Evolutionary conservation across 768 basidiomycete genomes (phyloP).

Genomic region (Tulasnella sp.): DNA sequence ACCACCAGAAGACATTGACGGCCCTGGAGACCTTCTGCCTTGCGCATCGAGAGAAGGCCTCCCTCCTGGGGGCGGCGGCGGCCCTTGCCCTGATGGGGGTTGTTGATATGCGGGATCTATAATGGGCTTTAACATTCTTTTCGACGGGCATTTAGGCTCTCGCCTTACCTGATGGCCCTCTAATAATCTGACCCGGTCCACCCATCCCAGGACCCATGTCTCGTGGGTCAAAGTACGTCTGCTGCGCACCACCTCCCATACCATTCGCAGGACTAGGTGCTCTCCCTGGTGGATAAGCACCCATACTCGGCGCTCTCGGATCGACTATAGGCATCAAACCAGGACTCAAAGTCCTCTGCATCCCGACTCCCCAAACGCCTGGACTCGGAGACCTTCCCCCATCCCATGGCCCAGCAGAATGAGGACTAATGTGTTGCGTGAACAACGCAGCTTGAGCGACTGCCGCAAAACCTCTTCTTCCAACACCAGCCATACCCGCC

Average conservation of each 20-base stretch:
- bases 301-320: background rate
- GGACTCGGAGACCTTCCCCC: constrained; percentile 25
- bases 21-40: too few species aligned
- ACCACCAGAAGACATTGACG: too few species aligned
- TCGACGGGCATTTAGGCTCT: too few species aligned
- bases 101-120: too few species aligned
- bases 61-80: too few species aligned
- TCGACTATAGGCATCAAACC: background rate
- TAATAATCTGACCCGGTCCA: too few species aligned
- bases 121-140: too few species aligned
- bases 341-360: constrained; percentile 27
- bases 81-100: too few species aligned
- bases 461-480: constrained; percentile 30
- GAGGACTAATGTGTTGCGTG: constrained; percentile 14
- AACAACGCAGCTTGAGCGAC: constrained; percentile 24
- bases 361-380: constrained; percentile 32
- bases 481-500: constrained; percentile 34
- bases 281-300: background rate
- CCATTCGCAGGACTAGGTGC: constrained; percentile 1
- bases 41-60: too few species aligned
- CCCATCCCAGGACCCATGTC: constrained; percentile 1
- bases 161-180: too few species aligned
- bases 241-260: too few species aligned
- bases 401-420: constrained; percentile 3
- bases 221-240: background rate